Percentiles rank a stretch among this genome's conserved stretches.
These are phyloP conservation scores for Silene latifolia DNA, from an alignment of 148 eudicot genomes.

Conservation along the genomic window DNA sequence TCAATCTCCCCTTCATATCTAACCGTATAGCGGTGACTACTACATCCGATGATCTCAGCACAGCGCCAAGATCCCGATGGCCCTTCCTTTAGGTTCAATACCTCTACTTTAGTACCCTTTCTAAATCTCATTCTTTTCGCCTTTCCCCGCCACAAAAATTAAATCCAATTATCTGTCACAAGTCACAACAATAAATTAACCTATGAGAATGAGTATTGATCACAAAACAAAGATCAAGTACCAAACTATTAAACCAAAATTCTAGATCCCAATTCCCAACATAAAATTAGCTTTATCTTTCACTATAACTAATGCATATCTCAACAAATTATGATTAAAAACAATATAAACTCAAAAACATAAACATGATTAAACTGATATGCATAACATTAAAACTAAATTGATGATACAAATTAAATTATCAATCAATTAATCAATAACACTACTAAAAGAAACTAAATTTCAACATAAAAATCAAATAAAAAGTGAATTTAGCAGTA, in stretches of 20 bases:
- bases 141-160: conserved; percentile 16
- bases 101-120: conserved; percentile 71
- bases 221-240: conserved; percentile 14
- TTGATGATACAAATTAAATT: neutral
- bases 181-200: conserved; percentile 17
- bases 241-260: neutral
- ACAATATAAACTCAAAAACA: conserved; percentile 20
- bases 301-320: conserved; percentile 13
- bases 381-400: conserved; percentile 2
- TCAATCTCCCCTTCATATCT: conserved; percentile 38
- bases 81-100: conserved; percentile 47
- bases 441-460: conserved; percentile 14
- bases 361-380: conserved; percentile 6
- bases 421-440: neutral
- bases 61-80: conserved; percentile 69
- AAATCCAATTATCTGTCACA: conserved; percentile 14
- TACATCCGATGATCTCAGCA: conserved; percentile 50
- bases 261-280: conserved; percentile 1
- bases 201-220: conserved; percentile 9
- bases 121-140: conserved; percentile 49
- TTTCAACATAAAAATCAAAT: conserved; percentile 2
- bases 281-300: conserved; percentile 7
- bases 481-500: conserved; percentile 7
- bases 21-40: conserved; percentile 55
- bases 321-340: neutral